These are phyloP conservation scores for Clavariopsis aquatica DNA, from an alignment of 495 filamentous ascomycete genomes.

Conservation along the genomic window DNA sequence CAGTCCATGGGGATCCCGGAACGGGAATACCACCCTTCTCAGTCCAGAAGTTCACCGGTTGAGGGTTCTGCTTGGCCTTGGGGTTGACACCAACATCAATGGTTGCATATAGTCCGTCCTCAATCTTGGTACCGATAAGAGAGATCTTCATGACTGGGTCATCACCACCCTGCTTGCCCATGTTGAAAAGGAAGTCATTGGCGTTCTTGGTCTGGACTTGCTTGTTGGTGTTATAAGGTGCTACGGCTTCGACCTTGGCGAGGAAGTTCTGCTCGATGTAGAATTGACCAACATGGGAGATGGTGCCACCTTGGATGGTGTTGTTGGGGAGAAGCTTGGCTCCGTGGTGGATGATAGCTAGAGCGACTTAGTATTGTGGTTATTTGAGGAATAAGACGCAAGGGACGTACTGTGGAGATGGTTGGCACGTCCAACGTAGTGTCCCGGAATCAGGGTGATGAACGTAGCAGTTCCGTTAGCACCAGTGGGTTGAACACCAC, in stretches of 20 bases:
- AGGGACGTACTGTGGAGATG: slow-evolving; percentile 53
- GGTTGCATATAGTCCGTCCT: slow-evolving; percentile 59
- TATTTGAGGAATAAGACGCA: neutral
- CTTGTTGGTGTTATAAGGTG: slow-evolving; percentile 60
- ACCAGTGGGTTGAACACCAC: slow-evolving; percentile 54
- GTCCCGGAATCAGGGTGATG: slow-evolving; percentile 61
- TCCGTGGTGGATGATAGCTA: slow-evolving; percentile 38
- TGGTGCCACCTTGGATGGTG: slow-evolving; percentile 54
- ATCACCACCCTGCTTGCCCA: slow-evolving; percentile 53
- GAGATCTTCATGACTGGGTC: slow-evolving; percentile 62
- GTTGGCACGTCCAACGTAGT: slow-evolving; percentile 60
- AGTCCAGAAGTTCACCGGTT: slow-evolving; percentile 36
- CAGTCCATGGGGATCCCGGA: slow-evolving; percentile 25
- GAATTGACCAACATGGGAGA: slow-evolving; percentile 62
- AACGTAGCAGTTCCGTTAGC: slow-evolving; percentile 58
- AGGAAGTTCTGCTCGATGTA: slow-evolving; percentile 66
- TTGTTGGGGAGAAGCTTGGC: slow-evolving; percentile 54
- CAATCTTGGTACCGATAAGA: slow-evolving; percentile 52
- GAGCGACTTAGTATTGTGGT: neutral
- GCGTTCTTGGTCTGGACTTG: slow-evolving; percentile 56
- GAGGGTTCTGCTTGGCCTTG: slow-evolving; percentile 31
- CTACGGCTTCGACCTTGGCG: slow-evolving; percentile 55
- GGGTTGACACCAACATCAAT: slow-evolving; percentile 60
- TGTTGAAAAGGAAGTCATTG: slow-evolving; percentile 54
- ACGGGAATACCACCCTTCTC: slow-evolving; percentile 23